Evolutionary conservation across 2,329 filamentous ascomycete genomes (phyloP).

Genomic region (Daldinia sp.): DNA sequence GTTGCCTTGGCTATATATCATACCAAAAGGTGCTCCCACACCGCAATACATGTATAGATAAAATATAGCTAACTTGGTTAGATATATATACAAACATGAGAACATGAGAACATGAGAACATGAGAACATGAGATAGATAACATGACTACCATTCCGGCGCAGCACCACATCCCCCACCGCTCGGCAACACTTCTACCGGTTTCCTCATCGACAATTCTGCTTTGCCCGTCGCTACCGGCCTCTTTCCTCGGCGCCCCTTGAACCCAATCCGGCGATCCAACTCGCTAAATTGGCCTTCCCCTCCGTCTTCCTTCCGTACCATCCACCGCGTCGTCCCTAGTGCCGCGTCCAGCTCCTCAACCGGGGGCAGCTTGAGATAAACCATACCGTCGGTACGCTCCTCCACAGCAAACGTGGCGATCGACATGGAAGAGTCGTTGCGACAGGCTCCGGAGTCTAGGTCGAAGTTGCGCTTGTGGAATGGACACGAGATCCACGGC

Average conservation of each 20-base stretch:
- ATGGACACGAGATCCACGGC: slow-evolving; percentile 87
- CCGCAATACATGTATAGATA: not conserved
- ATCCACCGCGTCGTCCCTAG: slow-evolving; percentile 82
- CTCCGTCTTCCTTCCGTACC: slow-evolving; percentile 73
- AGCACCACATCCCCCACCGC: slow-evolving; percentile 51
- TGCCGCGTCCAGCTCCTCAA: slow-evolving; percentile 80
- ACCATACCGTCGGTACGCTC: slow-evolving; percentile 77
- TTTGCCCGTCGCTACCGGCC: slow-evolving; percentile 50
- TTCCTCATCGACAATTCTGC: slow-evolving; percentile 47
- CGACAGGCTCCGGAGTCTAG: slow-evolving; percentile 76
- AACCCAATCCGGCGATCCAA: slow-evolving; percentile 58
- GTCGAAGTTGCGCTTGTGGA: slow-evolving; percentile 90
- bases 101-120: not conserved
- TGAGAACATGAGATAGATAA: not conserved
- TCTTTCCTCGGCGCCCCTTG: slow-evolving; percentile 55
- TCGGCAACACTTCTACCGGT: slow-evolving; percentile 50
- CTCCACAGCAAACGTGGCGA: slow-evolving; percentile 83
- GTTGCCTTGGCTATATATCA: not conserved
- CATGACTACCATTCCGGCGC: slow-evolving; percentile 56
- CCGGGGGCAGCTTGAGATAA: slow-evolving; percentile 80
- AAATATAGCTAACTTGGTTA: too few relatives aligned
- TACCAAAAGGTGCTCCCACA: not conserved
- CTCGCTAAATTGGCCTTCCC: slow-evolving; percentile 50
- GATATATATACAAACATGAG: not conserved
- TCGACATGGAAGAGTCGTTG: slow-evolving; percentile 77